A percentile compares a stretch with the other conserved stretches of the same genome.
These are phyloP conservation scores for Astrocystis sublimbata DNA, from an alignment of 495 filamentous ascomycete species.

Conservation along the genomic window DNA sequence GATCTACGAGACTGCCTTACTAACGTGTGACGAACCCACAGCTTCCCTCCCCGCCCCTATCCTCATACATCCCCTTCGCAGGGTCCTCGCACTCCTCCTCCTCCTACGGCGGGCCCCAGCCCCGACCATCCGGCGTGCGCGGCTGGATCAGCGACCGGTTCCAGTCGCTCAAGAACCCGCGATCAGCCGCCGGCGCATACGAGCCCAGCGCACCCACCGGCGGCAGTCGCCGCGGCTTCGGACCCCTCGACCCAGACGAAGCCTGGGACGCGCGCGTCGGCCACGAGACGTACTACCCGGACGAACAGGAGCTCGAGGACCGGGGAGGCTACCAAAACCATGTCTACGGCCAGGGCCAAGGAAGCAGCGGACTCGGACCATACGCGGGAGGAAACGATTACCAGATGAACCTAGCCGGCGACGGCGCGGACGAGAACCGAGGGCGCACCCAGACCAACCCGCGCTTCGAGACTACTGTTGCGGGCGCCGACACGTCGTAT, in stretches of 20 bases:
- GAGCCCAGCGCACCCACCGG: slow-evolving; percentile 44
- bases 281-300: slow-evolving; percentile 59
- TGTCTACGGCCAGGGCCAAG: neutral
- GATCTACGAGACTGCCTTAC: no score
- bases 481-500: neutral
- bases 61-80: slow-evolving; percentile 62
- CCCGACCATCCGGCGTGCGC: slow-evolving; percentile 57
- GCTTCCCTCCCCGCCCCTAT: slow-evolving; percentile 61
- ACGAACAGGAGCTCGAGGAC: slow-evolving; percentile 63
- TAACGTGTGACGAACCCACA: slow-evolving; percentile 21
- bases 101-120: slow-evolving; percentile 48
- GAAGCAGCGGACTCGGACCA: no score
- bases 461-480: slow-evolving; percentile 23
- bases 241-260: slow-evolving; percentile 66
- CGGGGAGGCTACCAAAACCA: slow-evolving; percentile 16
- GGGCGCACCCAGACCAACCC: slow-evolving; percentile 52
- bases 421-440: slow-evolving; percentile 36
- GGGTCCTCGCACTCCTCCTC: slow-evolving; percentile 31
- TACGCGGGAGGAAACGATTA: slow-evolving; percentile 16
- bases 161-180: slow-evolving; percentile 54
- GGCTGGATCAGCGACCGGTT: slow-evolving; percentile 59
- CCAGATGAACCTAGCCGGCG: slow-evolving; percentile 18
- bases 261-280: slow-evolving; percentile 72
- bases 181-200: slow-evolving; percentile 63
- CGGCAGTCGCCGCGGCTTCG: slow-evolving; percentile 47